phyloP scores from a whole-genome alignment of 192 early-diverging fungal species.

The Backusella circina region DNA sequence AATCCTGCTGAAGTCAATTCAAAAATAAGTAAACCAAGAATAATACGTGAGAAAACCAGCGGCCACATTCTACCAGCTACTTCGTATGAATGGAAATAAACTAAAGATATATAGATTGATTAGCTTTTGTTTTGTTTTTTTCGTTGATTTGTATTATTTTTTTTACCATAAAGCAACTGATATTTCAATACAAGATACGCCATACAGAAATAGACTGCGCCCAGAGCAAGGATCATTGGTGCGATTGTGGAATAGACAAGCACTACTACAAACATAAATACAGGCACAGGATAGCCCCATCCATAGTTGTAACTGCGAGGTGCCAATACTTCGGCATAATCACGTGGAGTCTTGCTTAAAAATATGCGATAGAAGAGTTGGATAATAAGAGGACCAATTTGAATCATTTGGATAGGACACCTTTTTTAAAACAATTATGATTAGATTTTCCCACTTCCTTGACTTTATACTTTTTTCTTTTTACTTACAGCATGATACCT shows the following conservation, averaged over 20 bases:
- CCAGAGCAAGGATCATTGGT: constrained; percentile 69
- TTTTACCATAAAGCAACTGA: constrained; percentile 62
- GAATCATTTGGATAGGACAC: constrained; percentile 67
- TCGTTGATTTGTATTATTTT: neutral
- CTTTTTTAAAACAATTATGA: constrained; percentile 10
- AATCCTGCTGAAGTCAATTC: constrained; percentile 61
- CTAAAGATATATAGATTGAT: constrained; percentile 16
- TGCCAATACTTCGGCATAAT: constrained; percentile 70
- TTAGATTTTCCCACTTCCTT: neutral
- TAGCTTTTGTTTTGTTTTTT: neutral
- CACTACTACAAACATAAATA: constrained; percentile 70
- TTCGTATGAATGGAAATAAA: constrained; percentile 75
- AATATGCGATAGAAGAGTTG: constrained; percentile 52
- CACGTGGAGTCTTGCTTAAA: constrained; percentile 73
- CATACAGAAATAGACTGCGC: constrained; percentile 62
- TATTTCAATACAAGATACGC: constrained; percentile 72
- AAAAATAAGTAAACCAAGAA: constrained; percentile 61
- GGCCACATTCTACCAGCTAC: constrained; percentile 71
- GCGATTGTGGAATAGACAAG: constrained; percentile 76
- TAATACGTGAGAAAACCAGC: constrained; percentile 64
- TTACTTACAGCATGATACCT: constrained; percentile 55
- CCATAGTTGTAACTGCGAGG: constrained; percentile 71
- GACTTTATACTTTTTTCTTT: too few species aligned
- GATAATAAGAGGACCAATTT: constrained; percentile 57
- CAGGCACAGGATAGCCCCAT: constrained; percentile 63